Conservation (phyloP, 352 stramenopile genomes). For the Achlya hypogyna region DNA sequence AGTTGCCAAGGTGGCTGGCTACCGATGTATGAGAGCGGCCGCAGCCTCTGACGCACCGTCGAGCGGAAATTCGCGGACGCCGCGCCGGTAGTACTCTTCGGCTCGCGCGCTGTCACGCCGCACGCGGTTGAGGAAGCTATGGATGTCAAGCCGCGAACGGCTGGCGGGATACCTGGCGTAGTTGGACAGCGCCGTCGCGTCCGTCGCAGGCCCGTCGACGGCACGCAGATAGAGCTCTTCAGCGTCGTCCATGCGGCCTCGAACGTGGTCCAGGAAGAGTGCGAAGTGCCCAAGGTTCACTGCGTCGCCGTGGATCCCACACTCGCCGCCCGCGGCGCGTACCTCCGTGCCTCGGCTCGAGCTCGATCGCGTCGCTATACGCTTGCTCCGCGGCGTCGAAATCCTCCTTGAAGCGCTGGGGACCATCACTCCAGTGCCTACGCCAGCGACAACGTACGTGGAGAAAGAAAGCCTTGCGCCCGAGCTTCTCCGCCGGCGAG, state of each 20-base stretch:
- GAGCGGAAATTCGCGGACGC: neutral
- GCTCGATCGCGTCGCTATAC: slow-evolving; percentile 12
- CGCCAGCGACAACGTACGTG: neutral
- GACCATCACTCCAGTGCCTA: neutral
- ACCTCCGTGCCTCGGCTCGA: neutral
- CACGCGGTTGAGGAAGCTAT: slow-evolving; percentile 12
- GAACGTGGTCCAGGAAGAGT: slow-evolving; percentile 8
- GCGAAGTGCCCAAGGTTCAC: slow-evolving; percentile 9
- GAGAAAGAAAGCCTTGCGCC: slow-evolving; percentile 12
- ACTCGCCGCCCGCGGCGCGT: neutral
- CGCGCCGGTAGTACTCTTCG: slow-evolving; percentile 5
- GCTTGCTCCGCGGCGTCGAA: neutral
- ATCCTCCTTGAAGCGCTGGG: slow-evolving; percentile 5
- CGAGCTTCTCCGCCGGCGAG: neutral
- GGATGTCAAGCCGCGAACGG: neutral
- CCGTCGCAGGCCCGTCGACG: neutral
- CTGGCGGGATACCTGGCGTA: slow-evolving; percentile 4
- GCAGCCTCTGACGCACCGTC: slow-evolving; percentile 10
- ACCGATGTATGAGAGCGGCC: neutral
- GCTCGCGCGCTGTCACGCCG: neutral
- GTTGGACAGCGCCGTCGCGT: neutral
- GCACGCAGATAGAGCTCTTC: slow-evolving; percentile 13
- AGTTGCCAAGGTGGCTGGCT: slow-evolving; percentile 10
- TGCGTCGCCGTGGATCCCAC: neutral
- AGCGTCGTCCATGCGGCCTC: neutral